These are phyloP conservation scores for Trichoderma sp. DNA, from an alignment of 2,329 filamentous ascomycete species.

Conservation along the genomic window DNA sequence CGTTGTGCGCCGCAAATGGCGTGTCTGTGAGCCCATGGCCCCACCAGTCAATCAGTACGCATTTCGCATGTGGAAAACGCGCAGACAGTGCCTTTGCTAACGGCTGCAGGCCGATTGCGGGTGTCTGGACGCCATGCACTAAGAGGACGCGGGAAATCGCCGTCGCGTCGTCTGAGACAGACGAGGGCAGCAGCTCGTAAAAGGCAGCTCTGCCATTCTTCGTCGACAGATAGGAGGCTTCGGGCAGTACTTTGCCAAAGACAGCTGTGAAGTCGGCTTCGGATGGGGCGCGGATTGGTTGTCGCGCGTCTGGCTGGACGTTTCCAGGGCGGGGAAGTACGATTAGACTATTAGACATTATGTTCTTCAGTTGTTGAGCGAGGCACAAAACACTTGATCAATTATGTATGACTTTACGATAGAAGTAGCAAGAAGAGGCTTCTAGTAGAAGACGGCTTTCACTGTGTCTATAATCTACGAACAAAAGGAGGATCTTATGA, in stretches of 20 bases:
- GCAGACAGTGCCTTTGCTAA: neutral
- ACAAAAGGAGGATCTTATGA: neutral
- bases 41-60: constrained; percentile 19
- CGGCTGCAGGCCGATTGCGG: constrained; percentile 8
- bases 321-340: constrained; percentile 10
- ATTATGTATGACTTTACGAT: neutral
- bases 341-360: neutral
- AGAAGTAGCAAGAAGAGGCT: neutral
- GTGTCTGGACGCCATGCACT: constrained; percentile 16
- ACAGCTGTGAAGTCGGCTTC: constrained; percentile 1
- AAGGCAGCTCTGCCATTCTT: neutral
- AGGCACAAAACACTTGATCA: neutral
- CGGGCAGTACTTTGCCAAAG: constrained; percentile 6
- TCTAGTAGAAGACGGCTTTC: neutral
- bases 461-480: neutral
- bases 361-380: neutral
- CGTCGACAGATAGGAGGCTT: neutral
- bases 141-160: constrained; percentile 11
- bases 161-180: neutral
- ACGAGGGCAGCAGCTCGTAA: constrained; percentile 6
- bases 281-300: neutral
- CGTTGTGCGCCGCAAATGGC: constrained; percentile 1
- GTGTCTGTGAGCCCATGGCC: constrained; percentile 24
- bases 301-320: neutral
- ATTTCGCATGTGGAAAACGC: constrained; percentile 14